Evolutionary conservation across 768 basidiomycete genomes (phyloP).

Genomic region (Boletus rubroflammeus): DNA sequence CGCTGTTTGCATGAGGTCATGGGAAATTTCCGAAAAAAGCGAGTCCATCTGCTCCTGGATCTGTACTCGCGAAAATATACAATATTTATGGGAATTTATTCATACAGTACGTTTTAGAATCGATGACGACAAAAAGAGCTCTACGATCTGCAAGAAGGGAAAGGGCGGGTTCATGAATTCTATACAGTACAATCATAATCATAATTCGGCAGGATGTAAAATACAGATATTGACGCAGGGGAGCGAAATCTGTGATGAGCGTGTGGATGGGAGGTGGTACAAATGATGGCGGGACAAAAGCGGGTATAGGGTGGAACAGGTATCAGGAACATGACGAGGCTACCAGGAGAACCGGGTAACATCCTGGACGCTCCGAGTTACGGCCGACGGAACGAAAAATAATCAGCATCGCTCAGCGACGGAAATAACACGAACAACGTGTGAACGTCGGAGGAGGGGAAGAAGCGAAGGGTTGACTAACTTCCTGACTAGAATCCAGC

Average conservation of each 20-base stretch:
- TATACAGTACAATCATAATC: conserved; percentile 15
- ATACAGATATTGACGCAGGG: conserved; percentile 18
- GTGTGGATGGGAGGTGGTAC: conserved; percentile 23
- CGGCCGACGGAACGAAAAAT: conserved; percentile 19
- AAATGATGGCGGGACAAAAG: conserved; percentile 22
- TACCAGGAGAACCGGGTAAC: conserved; percentile 14
- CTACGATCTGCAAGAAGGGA: conserved; percentile 11
- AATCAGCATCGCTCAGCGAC: conserved; percentile 22
- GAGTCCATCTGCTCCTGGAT: too few relatives aligned
- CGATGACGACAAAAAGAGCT: neutral
- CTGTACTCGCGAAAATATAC: too few relatives aligned
- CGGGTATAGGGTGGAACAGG: conserved; percentile 32
- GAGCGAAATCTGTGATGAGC: conserved; percentile 12
- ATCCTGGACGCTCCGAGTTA: conserved; percentile 14
- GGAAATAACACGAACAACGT: conserved; percentile 7
- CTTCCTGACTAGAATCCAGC: conserved; percentile 18
- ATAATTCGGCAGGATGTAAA: conserved; percentile 4
- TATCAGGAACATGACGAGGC: conserved; percentile 25
- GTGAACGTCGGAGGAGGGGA: conserved; percentile 8
- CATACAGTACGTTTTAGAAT: conserved; percentile 1
- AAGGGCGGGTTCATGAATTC: conserved; percentile 2
- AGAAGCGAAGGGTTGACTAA: conserved; percentile 9
- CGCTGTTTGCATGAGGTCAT: too few relatives aligned
- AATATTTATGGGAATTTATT: neutral
- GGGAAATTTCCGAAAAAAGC: too few relatives aligned